phyloP scores from a whole-genome alignment of 257 asterid genomes.

The Salvia rosmarinus region DNA sequence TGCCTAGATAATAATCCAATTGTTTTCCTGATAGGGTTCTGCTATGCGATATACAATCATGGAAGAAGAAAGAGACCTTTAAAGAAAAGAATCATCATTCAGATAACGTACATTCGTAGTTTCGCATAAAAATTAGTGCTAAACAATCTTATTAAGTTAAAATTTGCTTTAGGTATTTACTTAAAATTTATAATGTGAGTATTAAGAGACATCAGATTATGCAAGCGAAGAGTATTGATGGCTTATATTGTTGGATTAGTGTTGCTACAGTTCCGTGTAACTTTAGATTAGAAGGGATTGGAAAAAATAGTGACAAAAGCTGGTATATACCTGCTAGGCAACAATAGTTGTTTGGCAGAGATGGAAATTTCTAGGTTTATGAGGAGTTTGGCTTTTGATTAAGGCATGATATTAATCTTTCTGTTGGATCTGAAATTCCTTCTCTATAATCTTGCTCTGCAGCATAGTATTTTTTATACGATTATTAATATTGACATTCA shows the following conservation, averaged over 20 bases:
- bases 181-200: not conserved
- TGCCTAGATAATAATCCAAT: not conserved
- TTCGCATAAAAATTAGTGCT: not conserved
- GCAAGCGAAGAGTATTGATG: conserved; percentile 21
- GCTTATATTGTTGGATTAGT: not conserved
- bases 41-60: conserved; percentile 9
- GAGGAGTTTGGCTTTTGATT: conserved; percentile 11
- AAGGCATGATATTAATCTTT: not conserved
- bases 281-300: not conserved
- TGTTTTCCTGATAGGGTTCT: not conserved
- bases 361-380: conserved; percentile 14
- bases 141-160: conserved; percentile 12
- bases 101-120: not conserved
- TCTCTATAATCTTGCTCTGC: not conserved
- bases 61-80: not conserved
- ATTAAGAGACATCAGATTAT: not conserved
- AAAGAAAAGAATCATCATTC: not conserved
- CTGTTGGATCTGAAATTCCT: conserved; percentile 15
- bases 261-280: conserved; percentile 3
- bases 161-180: not conserved
- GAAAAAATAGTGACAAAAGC: not conserved
- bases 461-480: too few species aligned
- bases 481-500: not conserved
- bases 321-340: not conserved
- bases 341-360: not conserved